Base-by-base conservation (phyloP, 176 grass and related monocot genomes). In the Zoysia japonica region DNA sequence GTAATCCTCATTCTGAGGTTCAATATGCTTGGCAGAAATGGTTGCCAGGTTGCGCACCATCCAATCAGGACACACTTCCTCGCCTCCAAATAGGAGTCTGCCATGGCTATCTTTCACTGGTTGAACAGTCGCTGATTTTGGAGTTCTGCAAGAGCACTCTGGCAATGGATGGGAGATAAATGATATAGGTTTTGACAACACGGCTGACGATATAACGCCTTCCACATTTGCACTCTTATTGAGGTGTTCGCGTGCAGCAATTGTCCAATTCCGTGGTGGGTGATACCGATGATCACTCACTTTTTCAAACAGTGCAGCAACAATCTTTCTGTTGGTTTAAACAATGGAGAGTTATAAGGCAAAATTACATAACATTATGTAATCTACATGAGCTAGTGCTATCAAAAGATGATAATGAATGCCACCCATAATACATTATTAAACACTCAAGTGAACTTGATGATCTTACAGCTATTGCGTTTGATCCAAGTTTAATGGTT, bases 241-340 rank as follows among this genome's bases (percentile, higher is more conserved):
- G 37, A 94, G 89, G 80, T 91, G 92, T 39, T 88, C 85, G 41
- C 96, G 88, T 55, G 88, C 77, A 71, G 85, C 78, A 36, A 84
- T 59, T 50, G 92, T 95, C 96, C 92, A 99, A 78, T 99, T 99
- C 72, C 84, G 90, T 20, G 84, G 88, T 49, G 92, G 88, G 66
- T 99, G 92, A 78, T 96, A 96, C 78, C 83, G 68, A 78, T 91
- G 76, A 73, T 99, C 92, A 1, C 65, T 90, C 47, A 89, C 65
- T 39, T 86, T 84, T 78, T 80, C 88, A 67, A 99, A 91, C 67
- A 94, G 81, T 7, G 66, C 77, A 44, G 82, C 88, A 80, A 99
- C 45, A 75, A 67, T 84, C 80, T 91, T 95, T 79, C 96, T 99
- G 96, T 76, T 85, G 63, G 85, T 73, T 72, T 79, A 71, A 48